Evolutionary conservation across 768 basidiomycete genomes (phyloP), one percentile per base, ranked within the genome.

Genomic region (Stropharia rugosoannulata): DNA sequence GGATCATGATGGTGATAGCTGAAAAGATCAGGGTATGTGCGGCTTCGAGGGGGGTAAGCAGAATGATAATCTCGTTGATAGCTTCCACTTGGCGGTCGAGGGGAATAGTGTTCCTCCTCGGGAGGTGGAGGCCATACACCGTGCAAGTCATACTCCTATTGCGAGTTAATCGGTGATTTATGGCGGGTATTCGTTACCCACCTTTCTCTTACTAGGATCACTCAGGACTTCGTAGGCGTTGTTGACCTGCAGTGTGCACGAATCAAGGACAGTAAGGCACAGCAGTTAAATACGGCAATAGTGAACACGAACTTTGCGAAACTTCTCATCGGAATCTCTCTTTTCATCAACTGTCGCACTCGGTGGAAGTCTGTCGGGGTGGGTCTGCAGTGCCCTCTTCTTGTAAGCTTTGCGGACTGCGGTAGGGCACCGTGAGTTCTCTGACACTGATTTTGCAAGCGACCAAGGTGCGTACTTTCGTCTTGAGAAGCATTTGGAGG

Each of bases 371-470:
- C 90, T 77, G 64, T 92, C 90, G 5, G 90, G 90, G 66, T 92
- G 90, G 2, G 88, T 92, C 54, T 83, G 74, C 25, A 92, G 65
- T 2, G 90, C 90, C 64, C 73, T 80, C 70, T 76, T 83, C 68
- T 80, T 85, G 77, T 92, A 92, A n/a, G 90, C 90, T 62, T 80
- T 89, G 58, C 87, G 82, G 59, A 92, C 89, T 92, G 58, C 37
- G 19, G 41, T 40, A 46, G 29, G 22, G 12, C 29, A 7, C 13
- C 29, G 47, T 60, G 27, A 59, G 50, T 36, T 55, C 27, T 43
- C 39, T 46, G 35, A 29, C 13, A 15, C 56, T 36, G 9, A 41
- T 35, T 15, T 40, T 10, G 29, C 19, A 41, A 18, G n/a, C 15
- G 37, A 16, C 45, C 41, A 50, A 48, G 37, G 13, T 51, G 77